These are phyloP conservation scores for Tulasnella sp. DNA, from an alignment of 768 basidiomycete genomes.

Conservation along the genomic window DNA sequence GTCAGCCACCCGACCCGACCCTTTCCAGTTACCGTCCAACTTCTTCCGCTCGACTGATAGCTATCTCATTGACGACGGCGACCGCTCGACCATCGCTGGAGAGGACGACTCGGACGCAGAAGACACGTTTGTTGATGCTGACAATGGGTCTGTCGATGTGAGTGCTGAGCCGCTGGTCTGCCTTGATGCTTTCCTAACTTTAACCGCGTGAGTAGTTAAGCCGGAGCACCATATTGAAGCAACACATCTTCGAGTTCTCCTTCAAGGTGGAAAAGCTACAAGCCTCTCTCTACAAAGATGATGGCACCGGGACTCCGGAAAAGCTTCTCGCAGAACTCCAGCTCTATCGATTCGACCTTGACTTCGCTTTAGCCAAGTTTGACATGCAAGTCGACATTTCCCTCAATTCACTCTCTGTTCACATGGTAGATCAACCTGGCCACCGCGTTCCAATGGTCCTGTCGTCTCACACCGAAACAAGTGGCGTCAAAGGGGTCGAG, in stretches of 20 bases:
- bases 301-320: conserved; percentile 60
- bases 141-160: conserved; percentile 50
- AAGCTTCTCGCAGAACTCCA: conserved; percentile 75
- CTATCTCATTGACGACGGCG: conserved; percentile 67
- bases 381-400: conserved; percentile 86
- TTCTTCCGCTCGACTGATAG: conserved; percentile 62
- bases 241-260: conserved; percentile 76
- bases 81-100: conserved; percentile 20
- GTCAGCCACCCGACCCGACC: conserved; percentile 22
- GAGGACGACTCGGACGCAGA: conserved; percentile 38
- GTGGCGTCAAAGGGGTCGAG: conserved; percentile 36
- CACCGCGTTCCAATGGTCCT: conserved; percentile 36
- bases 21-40: conserved; percentile 47
- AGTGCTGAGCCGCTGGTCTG: neutral
- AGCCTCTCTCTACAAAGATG: conserved; percentile 75
- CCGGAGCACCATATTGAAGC: conserved; percentile 43
- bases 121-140: conserved; percentile 68
- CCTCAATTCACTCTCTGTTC: conserved; percentile 57
- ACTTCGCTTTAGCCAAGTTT: conserved; percentile 74
- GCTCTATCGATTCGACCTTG: conserved; percentile 76
- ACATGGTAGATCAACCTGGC: conserved; percentile 39
- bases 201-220: neutral
- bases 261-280: conserved; percentile 86
- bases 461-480: conserved; percentile 36
- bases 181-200: neutral